Conservation (phyloP, 805 yeast genomes). For the Hanseniaspora taiwanica region DNA sequence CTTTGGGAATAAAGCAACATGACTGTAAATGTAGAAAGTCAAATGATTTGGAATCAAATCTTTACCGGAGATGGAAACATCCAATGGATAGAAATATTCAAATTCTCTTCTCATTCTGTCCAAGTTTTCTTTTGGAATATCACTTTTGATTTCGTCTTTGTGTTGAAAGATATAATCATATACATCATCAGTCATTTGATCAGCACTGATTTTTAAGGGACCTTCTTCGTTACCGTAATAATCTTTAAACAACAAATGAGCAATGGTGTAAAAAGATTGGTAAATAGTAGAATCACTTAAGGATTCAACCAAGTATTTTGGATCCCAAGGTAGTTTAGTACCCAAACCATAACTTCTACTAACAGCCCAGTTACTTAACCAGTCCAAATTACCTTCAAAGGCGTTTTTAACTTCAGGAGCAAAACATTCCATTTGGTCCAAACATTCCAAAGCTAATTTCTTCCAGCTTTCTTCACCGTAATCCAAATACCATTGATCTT, state of each 20-base stretch:
- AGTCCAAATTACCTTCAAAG: constrained; percentile 84
- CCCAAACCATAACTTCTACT: constrained; percentile 95
- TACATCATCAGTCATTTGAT: constrained; percentile 83
- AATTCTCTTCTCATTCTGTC: constrained; percentile 79
- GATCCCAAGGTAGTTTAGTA: constrained; percentile 93
- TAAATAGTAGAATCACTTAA: constrained; percentile 91
- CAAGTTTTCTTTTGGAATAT: constrained; percentile 55
- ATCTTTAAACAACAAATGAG: constrained; percentile 76
- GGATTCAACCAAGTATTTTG: constrained; percentile 82
- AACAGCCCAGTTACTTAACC: constrained; percentile 98
- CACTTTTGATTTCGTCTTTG: constrained; percentile 37
- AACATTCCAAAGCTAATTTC: constrained; percentile 63
- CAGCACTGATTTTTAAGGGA: constrained; percentile 58
- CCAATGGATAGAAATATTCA: constrained; percentile 93
- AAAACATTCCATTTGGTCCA: constrained; percentile 63
- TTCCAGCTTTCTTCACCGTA: constrained; percentile 95
- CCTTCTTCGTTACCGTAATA: constrained; percentile 71
- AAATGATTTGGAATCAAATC: constrained; percentile 95
- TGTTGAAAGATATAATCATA: constrained; percentile 83
- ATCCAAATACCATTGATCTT: constrained; percentile 97
- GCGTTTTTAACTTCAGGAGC: constrained; percentile 77
- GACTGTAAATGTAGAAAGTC: constrained; percentile 87
- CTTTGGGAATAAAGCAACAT: constrained; percentile 86
- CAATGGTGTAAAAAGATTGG: constrained; percentile 87
- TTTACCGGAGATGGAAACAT: constrained; percentile 84